Evolutionary conservation across 139 green algal genomes (phyloP).

Genomic region (Ostreobium quekettii): DNA sequence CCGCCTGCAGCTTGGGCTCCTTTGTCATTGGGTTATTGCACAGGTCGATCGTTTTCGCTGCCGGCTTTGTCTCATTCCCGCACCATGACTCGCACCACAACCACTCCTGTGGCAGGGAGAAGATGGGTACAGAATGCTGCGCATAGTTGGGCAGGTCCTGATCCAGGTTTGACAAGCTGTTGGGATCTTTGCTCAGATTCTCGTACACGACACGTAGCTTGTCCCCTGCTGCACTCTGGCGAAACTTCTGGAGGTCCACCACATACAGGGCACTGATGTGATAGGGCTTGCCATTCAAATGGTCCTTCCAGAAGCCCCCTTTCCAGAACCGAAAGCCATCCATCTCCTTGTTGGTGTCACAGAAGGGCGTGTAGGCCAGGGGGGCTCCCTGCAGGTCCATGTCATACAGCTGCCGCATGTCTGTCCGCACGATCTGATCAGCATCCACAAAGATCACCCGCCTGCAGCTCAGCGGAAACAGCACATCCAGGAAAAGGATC

Average conservation of each 20-base stretch:
- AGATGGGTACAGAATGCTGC: conserved; percentile 91
- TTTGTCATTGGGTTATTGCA: conserved; percentile 99
- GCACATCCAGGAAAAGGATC: conserved; percentile 98
- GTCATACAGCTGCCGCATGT: conserved; percentile 85
- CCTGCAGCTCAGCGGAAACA: conserved; percentile 86
- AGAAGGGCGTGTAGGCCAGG: conserved; percentile 96
- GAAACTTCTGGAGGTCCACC: conserved; percentile 87
- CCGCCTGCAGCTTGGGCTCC: conserved; percentile 92
- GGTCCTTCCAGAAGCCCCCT: conserved; percentile 90
- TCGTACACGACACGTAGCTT: conserved; percentile 88
- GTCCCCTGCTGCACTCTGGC: conserved; percentile 67
- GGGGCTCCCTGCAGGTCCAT: conserved; percentile 89
- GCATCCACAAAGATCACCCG: conserved; percentile 94
- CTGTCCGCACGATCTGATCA: conserved; percentile 88
- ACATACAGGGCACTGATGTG: conserved; percentile 97
- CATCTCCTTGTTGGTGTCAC: conserved; percentile 93
- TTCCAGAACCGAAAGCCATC: conserved; percentile 99
- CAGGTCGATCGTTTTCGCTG: conserved; percentile 96
- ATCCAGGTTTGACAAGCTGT: conserved; percentile 91
- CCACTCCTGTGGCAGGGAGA: conserved; percentile 87
- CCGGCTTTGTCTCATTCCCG: conserved; percentile 79
- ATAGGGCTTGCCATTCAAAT: conserved; percentile 90
- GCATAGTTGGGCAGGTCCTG: conserved; percentile 98
- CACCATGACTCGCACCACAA: conserved; percentile 99
- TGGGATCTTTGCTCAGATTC: conserved; percentile 87